Evolutionary conservation across 2,329 filamentous ascomycete species (phyloP).

Genomic region (Penicillium aurantiogriseum): DNA sequence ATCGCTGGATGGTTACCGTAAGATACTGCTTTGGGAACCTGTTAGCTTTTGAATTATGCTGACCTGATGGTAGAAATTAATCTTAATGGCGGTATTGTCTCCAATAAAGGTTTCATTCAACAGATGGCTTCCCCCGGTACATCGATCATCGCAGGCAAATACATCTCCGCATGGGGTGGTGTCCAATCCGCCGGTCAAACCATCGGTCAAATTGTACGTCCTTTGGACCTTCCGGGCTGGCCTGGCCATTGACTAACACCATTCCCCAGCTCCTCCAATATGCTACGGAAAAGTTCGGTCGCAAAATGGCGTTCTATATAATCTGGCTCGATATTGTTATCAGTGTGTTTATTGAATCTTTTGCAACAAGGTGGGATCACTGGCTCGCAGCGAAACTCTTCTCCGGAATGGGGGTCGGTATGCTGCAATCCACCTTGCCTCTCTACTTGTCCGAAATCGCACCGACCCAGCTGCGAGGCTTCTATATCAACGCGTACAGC

Average conservation of each 20-base stretch:
- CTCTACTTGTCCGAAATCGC: conserved; percentile 46
- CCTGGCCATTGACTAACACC: background rate
- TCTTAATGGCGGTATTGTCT: conserved; percentile 42
- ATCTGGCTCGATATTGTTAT: conserved; percentile 37
- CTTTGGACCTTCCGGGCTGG: background rate
- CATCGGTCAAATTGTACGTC: conserved; percentile 39
- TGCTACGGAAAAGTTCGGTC: conserved; percentile 37
- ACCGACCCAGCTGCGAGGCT: conserved; percentile 43
- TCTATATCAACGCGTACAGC: conserved; percentile 43
- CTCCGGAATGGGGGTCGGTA: conserved; percentile 45
- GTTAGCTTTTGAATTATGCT: background rate
- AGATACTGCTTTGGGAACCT: conserved; percentile 1
- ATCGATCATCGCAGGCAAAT: conserved; percentile 36
- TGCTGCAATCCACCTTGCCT: conserved; percentile 44
- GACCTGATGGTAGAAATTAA: conserved; percentile 25
- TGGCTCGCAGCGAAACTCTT: conserved; percentile 41
- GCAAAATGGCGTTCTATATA: conserved; percentile 37
- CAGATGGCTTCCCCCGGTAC: conserved; percentile 35
- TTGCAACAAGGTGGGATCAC: conserved; percentile 41
- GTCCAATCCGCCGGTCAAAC: conserved; percentile 43
- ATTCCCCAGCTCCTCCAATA: conserved; percentile 33
- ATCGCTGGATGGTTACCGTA: conserved; percentile 45
- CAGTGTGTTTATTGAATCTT: conserved; percentile 41
- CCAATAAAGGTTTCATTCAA: conserved; percentile 44
- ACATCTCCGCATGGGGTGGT: conserved; percentile 42